Percentiles rank a stretch among this genome's conserved stretches.
Evolutionary conservation across 2,329 filamentous ascomycete species (phyloP).

Genomic region (Pseudogymnoascus sp.): DNA sequence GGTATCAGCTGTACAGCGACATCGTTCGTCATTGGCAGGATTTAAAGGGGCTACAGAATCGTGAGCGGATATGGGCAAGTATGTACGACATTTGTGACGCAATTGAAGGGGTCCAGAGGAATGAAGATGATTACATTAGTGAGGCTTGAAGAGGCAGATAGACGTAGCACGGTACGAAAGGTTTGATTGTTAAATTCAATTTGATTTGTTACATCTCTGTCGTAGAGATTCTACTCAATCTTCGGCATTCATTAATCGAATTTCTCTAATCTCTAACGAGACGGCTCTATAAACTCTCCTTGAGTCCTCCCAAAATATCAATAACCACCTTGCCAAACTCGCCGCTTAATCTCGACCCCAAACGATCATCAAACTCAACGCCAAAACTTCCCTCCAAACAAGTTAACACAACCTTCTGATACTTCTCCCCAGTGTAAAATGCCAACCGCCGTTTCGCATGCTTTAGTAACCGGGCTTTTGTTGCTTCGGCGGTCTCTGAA

Average conservation of each 20-base stretch:
- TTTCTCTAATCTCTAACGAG: background rate
- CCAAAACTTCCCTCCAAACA: conserved; percentile 25
- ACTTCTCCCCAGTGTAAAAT: conserved; percentile 28
- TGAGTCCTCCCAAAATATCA: background rate
- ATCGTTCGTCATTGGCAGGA: conserved; percentile 18
- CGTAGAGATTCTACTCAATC: background rate
- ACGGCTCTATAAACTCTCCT: background rate
- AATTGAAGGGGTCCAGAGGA: background rate
- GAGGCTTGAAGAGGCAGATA: background rate
- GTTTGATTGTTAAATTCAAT: background rate
- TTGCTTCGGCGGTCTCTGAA: background rate
- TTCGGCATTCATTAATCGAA: background rate
- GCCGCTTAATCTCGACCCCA: background rate
- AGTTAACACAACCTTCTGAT: conserved; percentile 26
- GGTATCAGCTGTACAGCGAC: conserved; percentile 19
- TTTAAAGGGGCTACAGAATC: conserved; percentile 23
- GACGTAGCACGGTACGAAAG: background rate
- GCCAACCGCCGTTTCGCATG: conserved; percentile 23
- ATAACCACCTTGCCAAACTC: background rate
- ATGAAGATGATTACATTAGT: background rate
- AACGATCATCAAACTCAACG: background rate
- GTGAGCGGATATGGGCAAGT: conserved; percentile 22
- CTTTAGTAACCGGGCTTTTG: conserved; percentile 18
- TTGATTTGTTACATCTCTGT: background rate
- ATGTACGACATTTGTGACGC: conserved; percentile 15